Percentiles rank a stretch among this genome's conserved stretches.
These are phyloP conservation scores for Stagonosporopsis rhizophila DNA, from an alignment of 2,329 filamentous ascomycete species.

Conservation along the genomic window DNA sequence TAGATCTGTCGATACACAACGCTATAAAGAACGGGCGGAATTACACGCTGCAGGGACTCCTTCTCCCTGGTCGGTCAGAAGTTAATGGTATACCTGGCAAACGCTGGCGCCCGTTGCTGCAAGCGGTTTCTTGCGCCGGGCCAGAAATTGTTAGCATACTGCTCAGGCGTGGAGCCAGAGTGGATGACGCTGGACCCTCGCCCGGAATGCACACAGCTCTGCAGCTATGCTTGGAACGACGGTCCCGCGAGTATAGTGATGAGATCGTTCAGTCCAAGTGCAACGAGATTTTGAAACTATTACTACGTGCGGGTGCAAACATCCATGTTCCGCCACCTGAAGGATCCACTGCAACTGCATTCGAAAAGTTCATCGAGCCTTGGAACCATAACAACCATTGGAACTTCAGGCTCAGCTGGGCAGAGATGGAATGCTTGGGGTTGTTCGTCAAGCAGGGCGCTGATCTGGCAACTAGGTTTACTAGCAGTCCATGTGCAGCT, in stretches of 20 bases:
- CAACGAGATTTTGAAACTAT: constrained; percentile 36
- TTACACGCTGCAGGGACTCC: constrained; percentile 39
- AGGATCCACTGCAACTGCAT: constrained; percentile 23
- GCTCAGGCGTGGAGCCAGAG: constrained; percentile 37
- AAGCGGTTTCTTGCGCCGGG: constrained; percentile 43
- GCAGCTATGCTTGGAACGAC: constrained; percentile 37
- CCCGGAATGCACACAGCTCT: constrained; percentile 30
- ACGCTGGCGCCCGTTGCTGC: constrained; percentile 40
- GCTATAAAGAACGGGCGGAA: constrained; percentile 45
- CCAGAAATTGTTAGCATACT: constrained; percentile 41
- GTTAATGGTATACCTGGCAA: constrained; percentile 36
- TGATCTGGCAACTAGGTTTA: constrained; percentile 30
- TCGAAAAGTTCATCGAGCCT: constrained; percentile 39
- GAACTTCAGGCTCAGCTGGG: constrained; percentile 26
- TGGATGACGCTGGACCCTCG: constrained; percentile 30
- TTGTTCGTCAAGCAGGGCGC: constrained; percentile 37
- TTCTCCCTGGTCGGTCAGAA: constrained; percentile 31
- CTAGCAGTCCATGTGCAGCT: constrained; percentile 33
- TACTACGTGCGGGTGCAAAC: constrained; percentile 41
- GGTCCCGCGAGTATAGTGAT: constrained; percentile 29
- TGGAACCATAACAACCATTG: constrained; percentile 38
- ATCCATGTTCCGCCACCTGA: constrained; percentile 29
- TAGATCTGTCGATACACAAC: constrained; percentile 44
- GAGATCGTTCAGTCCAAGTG: constrained; percentile 22
- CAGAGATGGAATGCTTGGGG: constrained; percentile 38